Evolutionary conservation across 495 filamentous ascomycete genomes (phyloP).

Genomic region (Tuber indicum): DNA sequence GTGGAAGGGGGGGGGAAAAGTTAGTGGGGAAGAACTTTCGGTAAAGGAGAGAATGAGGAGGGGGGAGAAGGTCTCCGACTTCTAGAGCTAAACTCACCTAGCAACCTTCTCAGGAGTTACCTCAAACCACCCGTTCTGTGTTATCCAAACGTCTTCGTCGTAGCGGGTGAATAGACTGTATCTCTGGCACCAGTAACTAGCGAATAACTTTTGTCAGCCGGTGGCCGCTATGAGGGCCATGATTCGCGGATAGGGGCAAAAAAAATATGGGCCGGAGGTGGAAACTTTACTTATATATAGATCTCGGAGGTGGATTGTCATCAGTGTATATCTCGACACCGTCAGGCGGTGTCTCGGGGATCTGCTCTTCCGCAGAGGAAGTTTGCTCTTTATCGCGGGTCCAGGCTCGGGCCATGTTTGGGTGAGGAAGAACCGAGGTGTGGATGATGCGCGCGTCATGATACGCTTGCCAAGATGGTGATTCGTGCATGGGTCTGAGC

Average conservation of each 20-base stretch:
- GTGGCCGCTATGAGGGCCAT: background rate
- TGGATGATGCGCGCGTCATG: background rate
- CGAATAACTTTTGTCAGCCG: background rate
- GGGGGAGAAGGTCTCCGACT: slow-evolving; percentile 13
- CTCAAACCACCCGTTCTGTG: slow-evolving; percentile 89
- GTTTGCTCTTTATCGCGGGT: slow-evolving; percentile 3
- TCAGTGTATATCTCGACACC: slow-evolving; percentile 13
- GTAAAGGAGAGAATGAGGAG: slow-evolving; percentile 2
- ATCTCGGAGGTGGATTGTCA: slow-evolving; percentile 8
- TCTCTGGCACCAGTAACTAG: slow-evolving; percentile 73
- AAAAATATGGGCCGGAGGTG: background rate
- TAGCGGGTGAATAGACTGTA: slow-evolving; percentile 76
- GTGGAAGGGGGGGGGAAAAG: slow-evolving; percentile 7
- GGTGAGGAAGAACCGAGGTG: background rate
- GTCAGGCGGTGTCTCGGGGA: background rate
- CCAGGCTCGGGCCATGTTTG: background rate
- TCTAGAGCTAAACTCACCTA: slow-evolving; percentile 50
- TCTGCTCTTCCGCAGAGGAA: background rate
- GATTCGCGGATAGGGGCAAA: background rate
- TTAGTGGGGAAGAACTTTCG: background rate
- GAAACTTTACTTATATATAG: background rate
- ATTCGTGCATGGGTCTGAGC: background rate
- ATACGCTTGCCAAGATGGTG: background rate
- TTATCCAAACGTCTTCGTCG: slow-evolving; percentile 80
- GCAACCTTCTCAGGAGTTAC: slow-evolving; percentile 90